Base-by-base conservation (phyloP, 441 rosid genomes). In the Monsonia emarginata region DNA sequence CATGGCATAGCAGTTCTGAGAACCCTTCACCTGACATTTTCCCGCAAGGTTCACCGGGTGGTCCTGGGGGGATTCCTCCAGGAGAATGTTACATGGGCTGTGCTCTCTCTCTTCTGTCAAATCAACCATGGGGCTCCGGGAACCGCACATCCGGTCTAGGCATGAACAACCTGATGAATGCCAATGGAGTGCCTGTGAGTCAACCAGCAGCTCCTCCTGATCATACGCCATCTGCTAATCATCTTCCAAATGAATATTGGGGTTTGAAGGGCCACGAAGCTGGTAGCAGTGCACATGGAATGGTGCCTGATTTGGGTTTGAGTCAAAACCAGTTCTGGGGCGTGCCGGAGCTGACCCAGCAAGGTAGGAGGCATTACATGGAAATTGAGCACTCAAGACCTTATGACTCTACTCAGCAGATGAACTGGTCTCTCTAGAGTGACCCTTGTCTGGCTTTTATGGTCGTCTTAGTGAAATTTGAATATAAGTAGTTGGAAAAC, bases 21-120 rank as follows among this genome's bases (percentile, higher is more conserved):
- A 82, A 75, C 74, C 82, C 86, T 64, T 80, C 79, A 48, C 65
- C 82, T 36, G 75, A 82, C 75, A 76, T 79, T 22, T 83, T 78
- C 77, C 72, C 76, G 65, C 95, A 85, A 65, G 80, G 38, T 7
- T 83, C 86, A 59, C 58, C 83, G 0, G 76, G 73, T 57, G 82
- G 82, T 72, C 73, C 82, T 65, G 84, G 85, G 67, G 83, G 69
- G 67, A 74, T 80, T 67, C 77, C 83, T 70, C 73, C 86, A 0
- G 88, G 81, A 75, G 88, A 83, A 83, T 83, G 91, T 84, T 84
- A 82, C 83, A 72, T 86, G 18, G 91, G 68, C 83, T 77, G 99
- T 94, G 97, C 99, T 94, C 99, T 85, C 99, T 94, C 99, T 94
- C 96, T 91, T 91, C 99, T 91, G 97, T 94, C 99, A 94, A 91